phyloP scores from a whole-genome alignment of 2,329 filamentous ascomycete species.

The Aureobasidium sp. region DNA sequence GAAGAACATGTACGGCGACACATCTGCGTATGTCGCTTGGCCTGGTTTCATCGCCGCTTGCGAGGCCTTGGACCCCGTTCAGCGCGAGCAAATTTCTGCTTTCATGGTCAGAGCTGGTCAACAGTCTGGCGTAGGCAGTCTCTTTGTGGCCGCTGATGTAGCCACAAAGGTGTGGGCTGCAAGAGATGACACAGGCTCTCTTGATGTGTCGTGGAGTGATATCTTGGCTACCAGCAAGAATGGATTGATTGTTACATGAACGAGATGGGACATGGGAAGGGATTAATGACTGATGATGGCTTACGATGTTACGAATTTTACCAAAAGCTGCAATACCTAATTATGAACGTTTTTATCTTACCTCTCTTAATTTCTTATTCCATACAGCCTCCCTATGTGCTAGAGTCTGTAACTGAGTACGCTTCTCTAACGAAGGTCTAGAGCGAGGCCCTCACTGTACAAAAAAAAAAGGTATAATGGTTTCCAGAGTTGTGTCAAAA shows the following conservation, averaged over 20 bases:
- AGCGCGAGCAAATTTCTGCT: not conserved
- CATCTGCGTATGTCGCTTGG: slow-evolving; percentile 26
- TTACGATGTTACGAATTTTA: not conserved
- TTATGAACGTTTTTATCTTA: no score
- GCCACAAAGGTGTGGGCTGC: slow-evolving; percentile 3
- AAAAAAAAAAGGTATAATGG: no score
- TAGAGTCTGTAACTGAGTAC: no score
- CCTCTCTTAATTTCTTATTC: not conserved
- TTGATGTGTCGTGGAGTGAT: slow-evolving; percentile 8
- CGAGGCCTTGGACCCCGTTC: slow-evolving; percentile 23
- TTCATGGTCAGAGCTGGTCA: slow-evolving; percentile 2
- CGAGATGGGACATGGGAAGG: not conserved
- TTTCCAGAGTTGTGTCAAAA: no score
- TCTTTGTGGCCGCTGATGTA: not conserved
- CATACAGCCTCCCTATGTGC: no score
- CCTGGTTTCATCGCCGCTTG: slow-evolving; percentile 35
- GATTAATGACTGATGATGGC: not conserved
- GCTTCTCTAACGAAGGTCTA: no score
- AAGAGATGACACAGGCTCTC: not conserved
- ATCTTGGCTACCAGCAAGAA: slow-evolving; percentile 3
- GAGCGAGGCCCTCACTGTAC: no score
- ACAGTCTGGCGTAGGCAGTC: slow-evolving; percentile 1
- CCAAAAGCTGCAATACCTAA: not conserved
- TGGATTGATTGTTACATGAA: slow-evolving; percentile 7
- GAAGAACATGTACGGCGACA: slow-evolving; percentile 19